These are phyloP conservation scores for Phyllosticta citriasiana DNA, from an alignment of 2,329 filamentous ascomycete genomes.

Conservation along the genomic window DNA sequence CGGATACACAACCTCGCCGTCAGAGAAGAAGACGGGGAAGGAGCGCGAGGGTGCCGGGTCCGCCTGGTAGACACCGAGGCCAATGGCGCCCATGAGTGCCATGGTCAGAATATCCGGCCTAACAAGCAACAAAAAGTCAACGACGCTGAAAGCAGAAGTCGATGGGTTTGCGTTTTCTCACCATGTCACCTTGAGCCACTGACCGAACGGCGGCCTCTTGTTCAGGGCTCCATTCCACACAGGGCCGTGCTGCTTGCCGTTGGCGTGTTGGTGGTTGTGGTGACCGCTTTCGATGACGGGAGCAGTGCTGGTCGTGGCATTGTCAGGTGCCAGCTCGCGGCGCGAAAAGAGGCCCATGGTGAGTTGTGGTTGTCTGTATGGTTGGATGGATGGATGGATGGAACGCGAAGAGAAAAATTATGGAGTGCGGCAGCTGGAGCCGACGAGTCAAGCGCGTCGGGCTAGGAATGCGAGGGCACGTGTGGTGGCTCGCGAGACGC, in stretches of 20 bases:
- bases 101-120: conserved; percentile 57
- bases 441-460: not conserved
- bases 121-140: not conserved
- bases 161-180: not conserved
- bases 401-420: not conserved
- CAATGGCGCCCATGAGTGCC: conserved; percentile 53
- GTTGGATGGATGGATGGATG: not conserved
- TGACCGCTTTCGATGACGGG: conserved; percentile 14
- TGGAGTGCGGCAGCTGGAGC: not conserved
- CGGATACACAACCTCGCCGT: conserved; percentile 61
- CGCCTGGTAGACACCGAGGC: conserved; percentile 58
- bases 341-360: conserved; percentile 31
- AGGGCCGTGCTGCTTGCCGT: not conserved
- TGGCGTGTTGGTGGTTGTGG: not conserved
- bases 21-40: conserved; percentile 56
- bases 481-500: not conserved
- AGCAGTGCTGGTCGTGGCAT: conserved; percentile 24
- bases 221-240: not conserved
- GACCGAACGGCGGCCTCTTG: conserved; percentile 49
- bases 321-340: conserved; percentile 24
- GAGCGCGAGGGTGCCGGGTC: conserved; percentile 57
- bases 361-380: too few relatives aligned
- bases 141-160: not conserved
- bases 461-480: not conserved
- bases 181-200: conserved; percentile 60